These are phyloP conservation scores for Neocatenulostroma microsporum DNA, from an alignment of 2,329 filamentous ascomycete genomes.

Conservation along the genomic window DNA sequence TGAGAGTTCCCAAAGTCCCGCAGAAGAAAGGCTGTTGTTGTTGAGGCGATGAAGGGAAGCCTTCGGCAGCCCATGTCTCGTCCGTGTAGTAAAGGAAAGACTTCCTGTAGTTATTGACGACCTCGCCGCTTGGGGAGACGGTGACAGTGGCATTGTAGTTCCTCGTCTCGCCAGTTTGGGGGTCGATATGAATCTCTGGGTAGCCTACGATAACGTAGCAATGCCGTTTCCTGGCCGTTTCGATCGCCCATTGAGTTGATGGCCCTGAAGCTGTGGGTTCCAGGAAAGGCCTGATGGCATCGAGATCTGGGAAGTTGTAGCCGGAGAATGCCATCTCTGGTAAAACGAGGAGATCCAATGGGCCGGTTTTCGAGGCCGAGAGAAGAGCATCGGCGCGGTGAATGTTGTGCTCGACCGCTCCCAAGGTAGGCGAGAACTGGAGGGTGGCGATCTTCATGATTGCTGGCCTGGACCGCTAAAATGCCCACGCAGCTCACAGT, in stretches of 20 bases:
- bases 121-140: slow-evolving; percentile 46
- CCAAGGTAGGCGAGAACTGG: slow-evolving; percentile 65
- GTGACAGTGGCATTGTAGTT: slow-evolving; percentile 55
- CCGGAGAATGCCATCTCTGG: slow-evolving; percentile 72
- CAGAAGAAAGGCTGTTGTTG: slow-evolving; percentile 31
- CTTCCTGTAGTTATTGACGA: slow-evolving; percentile 56
- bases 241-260: slow-evolving; percentile 63
- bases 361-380: slow-evolving; percentile 36
- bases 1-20: slow-evolving; percentile 29
- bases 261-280: slow-evolving; percentile 60
- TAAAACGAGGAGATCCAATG: slow-evolving; percentile 64
- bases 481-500: too few species aligned
- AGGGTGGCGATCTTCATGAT: slow-evolving; percentile 60
- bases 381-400: slow-evolving; percentile 59
- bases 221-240: slow-evolving; percentile 56
- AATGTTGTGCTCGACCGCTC: slow-evolving; percentile 63
- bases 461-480: background rate
- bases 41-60: slow-evolving; percentile 8
- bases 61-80: slow-evolving; percentile 50
- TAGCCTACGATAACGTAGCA: slow-evolving; percentile 67
- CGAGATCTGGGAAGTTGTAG: slow-evolving; percentile 67
- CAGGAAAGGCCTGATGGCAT: slow-evolving; percentile 60
- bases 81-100: slow-evolving; percentile 60
- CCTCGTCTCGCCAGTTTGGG: slow-evolving; percentile 8
- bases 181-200: slow-evolving; percentile 48